phyloP scores from a whole-genome alignment of 345 rosid species.

The Dovyalis caffra region DNA sequence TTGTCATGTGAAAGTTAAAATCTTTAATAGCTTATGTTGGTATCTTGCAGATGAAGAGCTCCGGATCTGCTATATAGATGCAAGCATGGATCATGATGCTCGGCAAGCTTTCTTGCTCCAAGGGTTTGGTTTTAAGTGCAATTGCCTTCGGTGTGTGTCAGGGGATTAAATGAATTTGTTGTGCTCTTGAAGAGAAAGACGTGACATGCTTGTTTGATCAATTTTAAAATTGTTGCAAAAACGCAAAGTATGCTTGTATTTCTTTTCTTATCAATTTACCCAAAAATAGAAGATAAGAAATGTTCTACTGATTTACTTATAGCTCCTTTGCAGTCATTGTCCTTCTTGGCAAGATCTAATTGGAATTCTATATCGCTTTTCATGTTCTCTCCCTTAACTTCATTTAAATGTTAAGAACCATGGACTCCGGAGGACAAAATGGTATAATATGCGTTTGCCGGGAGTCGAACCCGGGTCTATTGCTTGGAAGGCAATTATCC shows the following conservation, averaged over 20 bases:
- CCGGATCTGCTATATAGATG: conserved; percentile 75
- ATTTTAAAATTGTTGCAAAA: neutral
- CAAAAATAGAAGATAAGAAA: too few relatives aligned
- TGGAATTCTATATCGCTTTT: too few relatives aligned
- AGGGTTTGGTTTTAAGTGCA: conserved; percentile 78
- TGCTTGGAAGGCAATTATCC: conserved; percentile 89
- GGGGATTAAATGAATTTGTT: conserved; percentile 39
- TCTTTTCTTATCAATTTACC: neutral
- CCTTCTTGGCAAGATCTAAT: too few relatives aligned
- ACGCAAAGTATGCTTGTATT: neutral
- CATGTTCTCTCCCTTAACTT: too few relatives aligned
- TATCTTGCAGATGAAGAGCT: conserved; percentile 78
- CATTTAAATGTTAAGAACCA: too few relatives aligned
- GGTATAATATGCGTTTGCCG: conserved; percentile 78
- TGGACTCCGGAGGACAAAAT: too few relatives aligned
- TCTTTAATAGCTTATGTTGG: neutral
- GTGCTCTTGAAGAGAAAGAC: neutral
- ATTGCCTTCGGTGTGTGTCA: conserved; percentile 59
- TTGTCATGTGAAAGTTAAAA: neutral
- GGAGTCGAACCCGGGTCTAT: conserved; percentile 92
- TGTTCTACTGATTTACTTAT: too few relatives aligned
- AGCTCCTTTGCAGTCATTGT: too few relatives aligned
- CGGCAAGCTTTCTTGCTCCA: conserved; percentile 52
- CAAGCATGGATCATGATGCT: conserved; percentile 70
- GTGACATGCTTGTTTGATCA: neutral